These are phyloP conservation scores for Sideroxylon spinosum DNA, from an alignment of 179 eudicot genomes.

Conservation along the genomic window DNA sequence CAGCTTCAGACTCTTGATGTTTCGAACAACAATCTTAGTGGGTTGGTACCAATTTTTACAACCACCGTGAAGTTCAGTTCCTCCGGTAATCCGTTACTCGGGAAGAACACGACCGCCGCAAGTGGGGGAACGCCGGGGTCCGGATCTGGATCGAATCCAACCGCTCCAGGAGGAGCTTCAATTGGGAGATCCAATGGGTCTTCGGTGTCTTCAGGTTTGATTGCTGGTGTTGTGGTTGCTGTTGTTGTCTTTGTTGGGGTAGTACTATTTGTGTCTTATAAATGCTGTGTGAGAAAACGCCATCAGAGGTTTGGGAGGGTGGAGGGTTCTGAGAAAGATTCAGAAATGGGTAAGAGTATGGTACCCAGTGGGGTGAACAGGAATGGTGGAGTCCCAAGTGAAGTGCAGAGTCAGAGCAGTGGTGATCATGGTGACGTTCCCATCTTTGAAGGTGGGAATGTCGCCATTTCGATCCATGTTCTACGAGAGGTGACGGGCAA, in stretches of 20 bases:
- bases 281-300: slow-evolving; percentile 26
- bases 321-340: slow-evolving; percentile 22
- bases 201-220: slow-evolving; percentile 35
- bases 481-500: slow-evolving; percentile 52
- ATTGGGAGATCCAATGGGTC: slow-evolving; percentile 23
- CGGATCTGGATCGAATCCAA: slow-evolving; percentile 18
- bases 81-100: slow-evolving; percentile 47
- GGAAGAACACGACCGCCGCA: slow-evolving; percentile 24
- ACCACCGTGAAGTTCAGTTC: slow-evolving; percentile 26
- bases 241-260: slow-evolving; percentile 32
- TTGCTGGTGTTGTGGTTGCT: slow-evolving; percentile 46
- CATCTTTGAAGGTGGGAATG: slow-evolving; percentile 43
- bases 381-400: slow-evolving; percentile 43
- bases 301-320: slow-evolving; percentile 26
- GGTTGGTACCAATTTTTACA: slow-evolving; percentile 44
- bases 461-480: slow-evolving; percentile 44
- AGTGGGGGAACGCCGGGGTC: slow-evolving; percentile 22
- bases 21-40: slow-evolving; percentile 59
- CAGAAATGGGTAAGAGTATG: slow-evolving; percentile 30
- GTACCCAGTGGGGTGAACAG: slow-evolving; percentile 30
- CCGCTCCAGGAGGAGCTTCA: slow-evolving; percentile 17
- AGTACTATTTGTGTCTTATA: slow-evolving; percentile 26
- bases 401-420: slow-evolving; percentile 61
- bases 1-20: slow-evolving; percentile 49
- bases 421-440: slow-evolving; percentile 47